Evolutionary conservation across 2,329 filamentous ascomycete species (phyloP).

Genomic region (Arachnomyces sp.): DNA sequence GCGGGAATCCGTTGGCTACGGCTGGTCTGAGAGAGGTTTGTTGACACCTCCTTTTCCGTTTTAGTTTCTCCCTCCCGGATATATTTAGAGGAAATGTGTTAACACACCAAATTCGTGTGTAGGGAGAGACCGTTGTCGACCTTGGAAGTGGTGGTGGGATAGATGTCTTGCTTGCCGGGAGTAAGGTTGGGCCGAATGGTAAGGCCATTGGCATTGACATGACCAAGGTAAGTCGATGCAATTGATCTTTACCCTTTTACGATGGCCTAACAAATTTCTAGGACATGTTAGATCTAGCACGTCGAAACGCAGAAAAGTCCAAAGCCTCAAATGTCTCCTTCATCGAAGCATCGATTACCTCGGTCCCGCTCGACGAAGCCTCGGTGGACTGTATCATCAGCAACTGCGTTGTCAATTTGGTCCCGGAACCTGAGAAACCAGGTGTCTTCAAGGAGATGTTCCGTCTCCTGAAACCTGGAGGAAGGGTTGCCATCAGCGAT

Average conservation of each 20-base stretch:
- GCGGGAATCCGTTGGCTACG: constrained; percentile 47
- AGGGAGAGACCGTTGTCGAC: constrained; percentile 53
- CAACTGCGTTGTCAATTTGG: constrained; percentile 58
- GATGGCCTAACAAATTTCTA: constrained; percentile 16
- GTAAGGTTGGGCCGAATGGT: constrained; percentile 43
- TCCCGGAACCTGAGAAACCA: constrained; percentile 47
- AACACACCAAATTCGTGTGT: neutral
- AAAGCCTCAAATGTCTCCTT: constrained; percentile 43
- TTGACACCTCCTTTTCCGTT: no score
- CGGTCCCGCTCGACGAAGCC: constrained; percentile 36
- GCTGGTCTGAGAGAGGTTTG: constrained; percentile 40
- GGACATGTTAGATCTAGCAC: constrained; percentile 50
- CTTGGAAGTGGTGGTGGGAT: constrained; percentile 53
- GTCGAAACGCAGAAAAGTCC: constrained; percentile 36
- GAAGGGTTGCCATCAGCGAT: constrained; percentile 53
- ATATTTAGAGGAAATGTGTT: neutral
- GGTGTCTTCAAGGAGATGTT: constrained; percentile 52
- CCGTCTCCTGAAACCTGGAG: constrained; percentile 50
- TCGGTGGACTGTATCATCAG: constrained; percentile 52
- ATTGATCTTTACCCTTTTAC: constrained; percentile 2
- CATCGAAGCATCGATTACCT: constrained; percentile 45
- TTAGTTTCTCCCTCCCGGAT: neutral
- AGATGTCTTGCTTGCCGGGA: constrained; percentile 49
- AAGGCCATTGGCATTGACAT: constrained; percentile 53
- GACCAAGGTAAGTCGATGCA: constrained; percentile 40